Evolutionary conservation across 2,329 filamentous ascomycete species (phyloP).

Genomic region (Aspergillus novofumigatus): DNA sequence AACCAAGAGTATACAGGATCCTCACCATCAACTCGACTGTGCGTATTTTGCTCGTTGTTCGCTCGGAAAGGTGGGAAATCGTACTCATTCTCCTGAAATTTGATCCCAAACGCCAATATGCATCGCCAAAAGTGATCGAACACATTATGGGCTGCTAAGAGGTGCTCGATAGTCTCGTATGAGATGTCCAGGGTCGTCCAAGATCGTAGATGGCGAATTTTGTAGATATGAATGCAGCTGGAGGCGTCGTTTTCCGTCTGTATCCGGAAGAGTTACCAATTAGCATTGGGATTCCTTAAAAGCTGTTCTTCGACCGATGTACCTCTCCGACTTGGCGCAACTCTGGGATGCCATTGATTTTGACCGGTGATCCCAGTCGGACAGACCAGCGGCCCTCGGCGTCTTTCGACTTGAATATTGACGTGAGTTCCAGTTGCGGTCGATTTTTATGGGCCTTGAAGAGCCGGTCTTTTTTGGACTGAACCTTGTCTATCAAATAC

Average conservation of each 20-base stretch:
- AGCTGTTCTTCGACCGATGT: not conserved
- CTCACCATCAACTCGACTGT: constrained; percentile 1
- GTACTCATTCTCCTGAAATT: constrained; percentile 10
- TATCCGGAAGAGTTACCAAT: no score
- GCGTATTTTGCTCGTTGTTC: not conserved
- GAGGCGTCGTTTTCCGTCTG: constrained; percentile 1
- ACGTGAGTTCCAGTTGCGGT: not conserved
- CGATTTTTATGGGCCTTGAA: constrained; percentile 1
- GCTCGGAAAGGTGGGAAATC: constrained; percentile 7
- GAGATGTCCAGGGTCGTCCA: constrained; percentile 14
- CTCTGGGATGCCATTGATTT: not conserved
- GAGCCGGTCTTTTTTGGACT: not conserved
- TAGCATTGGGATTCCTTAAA: not conserved
- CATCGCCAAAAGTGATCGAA: constrained; percentile 10
- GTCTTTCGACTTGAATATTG: not conserved
- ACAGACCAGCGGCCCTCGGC: not conserved
- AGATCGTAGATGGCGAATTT: constrained; percentile 6
- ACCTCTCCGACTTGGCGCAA: not conserved
- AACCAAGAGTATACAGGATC: not conserved
- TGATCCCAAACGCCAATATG: constrained; percentile 8
- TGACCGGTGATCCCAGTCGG: not conserved
- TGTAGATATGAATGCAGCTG: constrained; percentile 6
- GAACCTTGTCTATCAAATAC: not conserved
- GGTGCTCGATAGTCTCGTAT: constrained; percentile 4
- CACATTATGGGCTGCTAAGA: constrained; percentile 2